Evolutionary conservation across 31 red algal species (phyloP).

Genomic region (Asparagopsis taxiformis): DNA sequence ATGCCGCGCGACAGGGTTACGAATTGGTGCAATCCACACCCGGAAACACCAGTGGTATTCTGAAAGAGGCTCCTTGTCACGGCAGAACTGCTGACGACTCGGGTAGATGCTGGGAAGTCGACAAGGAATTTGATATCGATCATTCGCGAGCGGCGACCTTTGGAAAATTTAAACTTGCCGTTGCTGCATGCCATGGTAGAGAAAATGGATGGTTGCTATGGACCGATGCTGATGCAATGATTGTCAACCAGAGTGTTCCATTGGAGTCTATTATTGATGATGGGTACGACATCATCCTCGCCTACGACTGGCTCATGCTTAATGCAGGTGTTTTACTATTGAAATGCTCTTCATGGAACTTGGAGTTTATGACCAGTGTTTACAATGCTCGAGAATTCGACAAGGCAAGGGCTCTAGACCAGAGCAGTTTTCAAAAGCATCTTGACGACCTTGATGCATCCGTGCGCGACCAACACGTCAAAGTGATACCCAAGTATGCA

Average conservation of each 20-base stretch:
- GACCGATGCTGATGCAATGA: slow-evolving; percentile 87
- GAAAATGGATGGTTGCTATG: slow-evolving; percentile 79
- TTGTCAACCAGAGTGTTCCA: slow-evolving; percentile 72
- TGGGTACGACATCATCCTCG: slow-evolving; percentile 71
- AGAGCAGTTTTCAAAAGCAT: slow-evolving; percentile 70
- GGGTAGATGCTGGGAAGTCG: slow-evolving; percentile 30
- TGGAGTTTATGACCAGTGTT: slow-evolving; percentile 23
- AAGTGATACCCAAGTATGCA: slow-evolving; percentile 75
- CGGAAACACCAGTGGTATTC: slow-evolving; percentile 40
- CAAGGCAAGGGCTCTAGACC: slow-evolving; percentile 71
- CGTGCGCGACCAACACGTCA: slow-evolving; percentile 48
- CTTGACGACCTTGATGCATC: slow-evolving; percentile 34
- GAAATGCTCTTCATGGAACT: slow-evolving; percentile 67
- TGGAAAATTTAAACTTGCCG: slow-evolving; percentile 78
- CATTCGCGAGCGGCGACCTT: slow-evolving; percentile 68
- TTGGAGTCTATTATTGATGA: slow-evolving; percentile 83
- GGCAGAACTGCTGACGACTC: slow-evolving; percentile 9
- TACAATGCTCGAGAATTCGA: slow-evolving; percentile 65
- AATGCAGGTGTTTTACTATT: slow-evolving; percentile 58
- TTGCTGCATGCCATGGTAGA: slow-evolving; percentile 72
- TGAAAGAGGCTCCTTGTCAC: slow-evolving; percentile 33
- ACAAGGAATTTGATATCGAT: slow-evolving; percentile 67
- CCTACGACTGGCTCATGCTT: slow-evolving; percentile 91
- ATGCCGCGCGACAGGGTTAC: slow-evolving; percentile 69
- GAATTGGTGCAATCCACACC: slow-evolving; percentile 67